Evolutionary conservation across 768 basidiomycete species (phyloP), one percentile per base, ranked within the genome.

Genomic region (Tylopilus sp.): DNA sequence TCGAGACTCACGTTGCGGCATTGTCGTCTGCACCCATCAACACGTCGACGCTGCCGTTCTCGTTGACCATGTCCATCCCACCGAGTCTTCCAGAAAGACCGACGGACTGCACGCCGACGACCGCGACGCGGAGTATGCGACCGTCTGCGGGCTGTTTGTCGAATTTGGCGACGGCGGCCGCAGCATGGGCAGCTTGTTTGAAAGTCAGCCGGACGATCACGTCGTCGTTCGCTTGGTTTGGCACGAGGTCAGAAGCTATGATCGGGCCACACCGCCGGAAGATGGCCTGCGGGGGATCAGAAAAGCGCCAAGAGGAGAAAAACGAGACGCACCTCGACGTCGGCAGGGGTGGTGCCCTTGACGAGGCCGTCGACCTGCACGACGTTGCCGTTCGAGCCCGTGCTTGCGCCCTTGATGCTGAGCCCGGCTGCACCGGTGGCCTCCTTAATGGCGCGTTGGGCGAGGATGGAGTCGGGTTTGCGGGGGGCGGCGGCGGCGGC

Each of bases 111-210:
- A 76, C 76, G 11, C 85, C 86, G 14, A 91, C 77, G 45, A 90
- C 69, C 48, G 71, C 70, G 7, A 93, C 88, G 7, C 75, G 79
- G 42, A 93, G 72, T 10, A 80, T 79, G 56, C 85, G 85, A 1
- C 91, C 92, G 54, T 94, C 92, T 3, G 92, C 92, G 19, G 86
- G 84, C 54, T 89, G 86, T 30, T 83, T 84, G 71, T 94, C 72
- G 68, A 90, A 94, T 62, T 86, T 86, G 59, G 78, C 66, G 7
- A 93, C 83, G 8, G 90, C 86, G 9, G 79, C 75, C 11, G 79
- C 71, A 0, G 91, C 92, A 38, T 84, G 77, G 0, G 76, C 64
- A 1, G 83, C 71, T 19, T 75, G 73, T 63, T 89, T 86, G 76
- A 89, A 88, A 13, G 87, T 86, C 19, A 93, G 74, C 19, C 87